Evolutionary conservation across 352 stramenopile genomes (phyloP).

Genomic region (Phytophthora chlamydospora): DNA sequence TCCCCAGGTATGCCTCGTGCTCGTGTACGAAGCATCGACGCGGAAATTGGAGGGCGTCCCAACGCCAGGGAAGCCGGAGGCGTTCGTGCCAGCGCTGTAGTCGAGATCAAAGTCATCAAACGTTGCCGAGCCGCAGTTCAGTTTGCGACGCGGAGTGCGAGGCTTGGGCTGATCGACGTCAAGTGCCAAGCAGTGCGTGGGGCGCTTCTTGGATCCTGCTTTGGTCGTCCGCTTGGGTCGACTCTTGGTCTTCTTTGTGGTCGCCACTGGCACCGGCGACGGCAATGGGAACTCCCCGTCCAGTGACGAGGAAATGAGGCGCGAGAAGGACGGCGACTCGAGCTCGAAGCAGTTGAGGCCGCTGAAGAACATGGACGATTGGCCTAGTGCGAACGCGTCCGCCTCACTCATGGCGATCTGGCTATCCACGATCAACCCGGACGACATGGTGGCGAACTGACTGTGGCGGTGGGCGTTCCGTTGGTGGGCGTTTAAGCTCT

Average conservation of each 20-base stretch:
- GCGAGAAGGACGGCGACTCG: constrained; percentile 70
- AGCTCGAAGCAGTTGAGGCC: constrained; percentile 71
- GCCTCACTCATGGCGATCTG: constrained; percentile 36
- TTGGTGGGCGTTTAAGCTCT: constrained; percentile 42
- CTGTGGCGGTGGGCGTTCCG: constrained; percentile 38
- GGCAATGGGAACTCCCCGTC: constrained; percentile 25
- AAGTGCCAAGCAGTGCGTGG: constrained; percentile 54
- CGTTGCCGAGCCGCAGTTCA: constrained; percentile 55
- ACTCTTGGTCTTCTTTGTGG: constrained; percentile 47
- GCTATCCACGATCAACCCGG: constrained; percentile 35
- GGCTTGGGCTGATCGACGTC: constrained; percentile 69
- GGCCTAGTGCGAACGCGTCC: constrained; percentile 25
- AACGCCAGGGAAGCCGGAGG: constrained; percentile 54
- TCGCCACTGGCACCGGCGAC: constrained; percentile 19
- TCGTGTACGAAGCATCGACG: constrained; percentile 37
- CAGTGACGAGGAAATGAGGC: constrained; percentile 44
- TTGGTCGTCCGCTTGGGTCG: constrained; percentile 33
- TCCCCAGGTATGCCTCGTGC: constrained; percentile 62
- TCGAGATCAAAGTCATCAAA: constrained; percentile 68
- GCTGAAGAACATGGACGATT: constrained; percentile 61
- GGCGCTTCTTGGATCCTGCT: constrained; percentile 59
- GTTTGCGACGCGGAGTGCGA: constrained; percentile 66
- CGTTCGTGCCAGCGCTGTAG: constrained; percentile 16
- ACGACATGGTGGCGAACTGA: constrained; percentile 39
- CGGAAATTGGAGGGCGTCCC: constrained; percentile 73